Evolutionary conservation across 108 stramenopile genomes (phyloP), one percentile per base, ranked within the genome.

Genomic region (Pseudonitzschia delicatissima): DNA sequence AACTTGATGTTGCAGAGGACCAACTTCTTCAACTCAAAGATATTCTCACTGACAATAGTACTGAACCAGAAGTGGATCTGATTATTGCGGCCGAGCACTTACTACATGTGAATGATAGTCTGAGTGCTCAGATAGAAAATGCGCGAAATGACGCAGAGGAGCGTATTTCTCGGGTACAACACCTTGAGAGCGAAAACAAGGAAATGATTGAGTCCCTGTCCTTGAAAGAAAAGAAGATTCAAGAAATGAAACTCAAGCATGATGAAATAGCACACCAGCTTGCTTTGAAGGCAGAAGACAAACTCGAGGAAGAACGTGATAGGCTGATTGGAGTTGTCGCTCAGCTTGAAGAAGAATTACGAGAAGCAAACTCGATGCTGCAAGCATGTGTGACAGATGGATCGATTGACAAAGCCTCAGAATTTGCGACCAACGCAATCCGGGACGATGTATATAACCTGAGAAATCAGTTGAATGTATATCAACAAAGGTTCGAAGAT

Each of bases 381-480:
- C 88, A 84, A 57, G 68, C 86, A 27, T 77, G 72, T 63, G 61
- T 87, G 0, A 92, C 88, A 15, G 86, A 92, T 67, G 84, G 82
- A 67, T 69, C 84, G n/a, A 76, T 85, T 33, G 82, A 74, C 8
- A 81, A 76, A 51, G 91, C 88, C 18, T 81, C 76, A 4, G 87
- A 86, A 73, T 70, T 70, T 23, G 86, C 86, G 15, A 69, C 85
- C 4, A 57, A 80, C 20, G 84, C 85, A 23, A 74, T 92, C 29
- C 77, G 87, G 29, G 64, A 80, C 27, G 79, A 89, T 42, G 70
- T 92, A 55, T 52, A 84, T 21, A 81, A 87, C n/a, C 45, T 89
- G 61, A 67, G 81, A 12, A 51, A 66, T 7, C 68, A 83, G 53
- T 64, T 80, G 49, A 66, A 74, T 20, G 70, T 62, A 31, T 73